Conservation (phyloP, 2,329 filamentous ascomycete species). For the Colletotrichum australisinense region DNA sequence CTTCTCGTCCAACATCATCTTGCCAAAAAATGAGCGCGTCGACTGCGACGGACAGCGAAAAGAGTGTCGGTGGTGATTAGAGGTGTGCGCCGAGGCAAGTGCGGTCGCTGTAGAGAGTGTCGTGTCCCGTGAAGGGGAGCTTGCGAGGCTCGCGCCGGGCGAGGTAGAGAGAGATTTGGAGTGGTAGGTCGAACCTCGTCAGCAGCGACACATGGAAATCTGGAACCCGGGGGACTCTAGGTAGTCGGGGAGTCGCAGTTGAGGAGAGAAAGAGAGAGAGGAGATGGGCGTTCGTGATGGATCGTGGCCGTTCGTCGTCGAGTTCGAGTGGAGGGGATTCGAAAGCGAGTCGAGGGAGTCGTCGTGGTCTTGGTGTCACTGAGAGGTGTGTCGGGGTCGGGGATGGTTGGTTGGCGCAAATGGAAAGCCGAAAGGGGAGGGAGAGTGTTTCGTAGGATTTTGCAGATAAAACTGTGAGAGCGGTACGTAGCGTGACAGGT, state of each 20-base stretch:
- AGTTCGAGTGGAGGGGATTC: not conserved
- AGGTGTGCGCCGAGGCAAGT: conserved; percentile 23
- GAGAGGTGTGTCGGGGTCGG: conserved; percentile 6
- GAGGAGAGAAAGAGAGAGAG: not conserved
- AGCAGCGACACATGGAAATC: conserved; percentile 35
- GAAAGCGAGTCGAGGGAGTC: conserved; percentile 17
- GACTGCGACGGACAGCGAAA: conserved; percentile 18
- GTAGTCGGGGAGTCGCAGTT: not conserved
- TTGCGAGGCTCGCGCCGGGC: conserved; percentile 41
- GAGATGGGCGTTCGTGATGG: conserved; percentile 6
- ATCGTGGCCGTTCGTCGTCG: conserved; percentile 17
- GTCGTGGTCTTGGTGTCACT: conserved; percentile 10
- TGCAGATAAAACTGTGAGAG: conserved; percentile 28
- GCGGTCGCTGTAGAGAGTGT: conserved; percentile 24
- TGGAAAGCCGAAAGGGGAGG: conserved; percentile 26
- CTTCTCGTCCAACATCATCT: conserved; percentile 38
- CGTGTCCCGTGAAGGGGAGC: conserved; percentile 24
- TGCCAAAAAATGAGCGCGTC: conserved; percentile 32
- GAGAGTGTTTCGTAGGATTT: conserved; percentile 34
- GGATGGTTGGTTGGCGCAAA: conserved; percentile 25
- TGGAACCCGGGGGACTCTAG: conserved; percentile 17
- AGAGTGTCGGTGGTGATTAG: conserved; percentile 19
- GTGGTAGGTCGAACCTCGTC: conserved; percentile 24
- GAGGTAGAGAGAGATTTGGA: conserved; percentile 28
- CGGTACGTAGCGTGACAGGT: conserved; percentile 30